Evolutionary conservation across 2,329 filamentous ascomycete genomes (phyloP), one percentile per base, ranked within the genome.

Genomic region (Aspergillus fructus): DNA sequence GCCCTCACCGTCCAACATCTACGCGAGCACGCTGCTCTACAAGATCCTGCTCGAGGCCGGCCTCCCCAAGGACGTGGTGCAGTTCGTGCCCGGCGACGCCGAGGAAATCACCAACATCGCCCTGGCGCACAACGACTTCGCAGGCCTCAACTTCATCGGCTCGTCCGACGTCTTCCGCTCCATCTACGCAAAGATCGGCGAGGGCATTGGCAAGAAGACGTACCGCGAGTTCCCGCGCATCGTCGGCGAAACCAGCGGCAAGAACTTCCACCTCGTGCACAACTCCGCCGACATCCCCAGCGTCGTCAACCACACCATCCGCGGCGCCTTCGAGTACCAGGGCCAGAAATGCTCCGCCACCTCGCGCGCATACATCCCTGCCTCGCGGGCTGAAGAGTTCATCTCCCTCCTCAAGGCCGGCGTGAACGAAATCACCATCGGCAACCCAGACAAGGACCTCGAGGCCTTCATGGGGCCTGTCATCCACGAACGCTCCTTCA

Each of bases 101-200:
- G 89, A 88, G 56, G 86, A 91, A 74, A 85, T 97, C 58, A 97
- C 93, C 57, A 86, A 88, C 72, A 83, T 83, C 34, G 89, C 90
- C 9, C 83, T 97, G 43, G 81, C 82, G 51, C 91, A 94, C 80
- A 85, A 80, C 65, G 82, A 96, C 59, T 94, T 97, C 67, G 89
- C 93, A 7, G 89, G 90, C n/a, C 85, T 97, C 21, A 92, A 97
- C 80, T 97, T 93, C 81, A 97, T 93, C 1, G 93, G 93, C 60
- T 94, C 89, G 79, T 97, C 93, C 0, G 86, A 87, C 49, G 90
- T 97, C 33, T 97, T 97, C 86, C 88, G 91, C 61, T 86, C 87
- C 69, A 81, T 97, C 12, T 96, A 96, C 73, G 91, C 91, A 17
- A 85, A 91, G 73, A 96, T 97, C 67, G 90, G 90, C 41, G 88